A percentile compares a stretch with the other conserved stretches of the same genome.
These are phyloP conservation scores for Hemileccinum impolitum DNA, from an alignment of 768 basidiomycete species.

Conservation along the genomic window DNA sequence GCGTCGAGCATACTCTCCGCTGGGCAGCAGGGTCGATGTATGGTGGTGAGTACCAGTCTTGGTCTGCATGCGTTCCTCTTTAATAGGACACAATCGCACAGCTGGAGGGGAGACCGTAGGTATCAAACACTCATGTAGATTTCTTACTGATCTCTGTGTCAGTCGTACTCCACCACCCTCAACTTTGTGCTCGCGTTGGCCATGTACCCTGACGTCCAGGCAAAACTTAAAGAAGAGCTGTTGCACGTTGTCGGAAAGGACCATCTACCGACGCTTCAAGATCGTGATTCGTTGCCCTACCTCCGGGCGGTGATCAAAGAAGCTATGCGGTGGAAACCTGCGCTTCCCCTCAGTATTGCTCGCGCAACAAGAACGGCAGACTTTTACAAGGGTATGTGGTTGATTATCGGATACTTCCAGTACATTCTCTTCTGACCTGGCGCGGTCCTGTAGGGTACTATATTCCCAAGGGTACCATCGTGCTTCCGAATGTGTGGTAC, in stretches of 20 bases:
- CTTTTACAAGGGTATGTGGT: constrained; percentile 9
- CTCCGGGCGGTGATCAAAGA: constrained; percentile 43
- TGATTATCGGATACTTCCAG: not conserved
- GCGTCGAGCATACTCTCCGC: constrained; percentile 6
- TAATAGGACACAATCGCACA: not conserved
- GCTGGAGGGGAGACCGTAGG: constrained; percentile 9
- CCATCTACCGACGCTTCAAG: constrained; percentile 40
- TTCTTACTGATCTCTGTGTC: not conserved
- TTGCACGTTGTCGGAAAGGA: constrained; percentile 43
- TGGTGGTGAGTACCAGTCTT: constrained; percentile 10
- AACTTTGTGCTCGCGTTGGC: constrained; percentile 17
- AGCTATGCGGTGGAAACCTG: constrained; percentile 5
- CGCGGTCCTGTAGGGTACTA: not conserved
- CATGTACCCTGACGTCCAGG: constrained; percentile 41
- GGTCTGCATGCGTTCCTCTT: not conserved
- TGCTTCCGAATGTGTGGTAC: constrained; percentile 16
- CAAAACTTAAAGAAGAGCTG: constrained; percentile 51
- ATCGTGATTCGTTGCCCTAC: constrained; percentile 45
- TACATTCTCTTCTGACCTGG: too few species aligned
- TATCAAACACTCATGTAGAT: not conserved
- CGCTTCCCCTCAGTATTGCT: constrained; percentile 14
- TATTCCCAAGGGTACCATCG: constrained; percentile 10
- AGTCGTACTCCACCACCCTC: constrained; percentile 18
- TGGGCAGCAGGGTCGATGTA: constrained; percentile 20
- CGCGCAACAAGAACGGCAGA: constrained; percentile 5